Percentiles rank a stretch among this genome's conserved stretches.
Evolutionary conservation across 345 rosid genomes (phyloP).

Genomic region (Rhizophora apiculata): DNA sequence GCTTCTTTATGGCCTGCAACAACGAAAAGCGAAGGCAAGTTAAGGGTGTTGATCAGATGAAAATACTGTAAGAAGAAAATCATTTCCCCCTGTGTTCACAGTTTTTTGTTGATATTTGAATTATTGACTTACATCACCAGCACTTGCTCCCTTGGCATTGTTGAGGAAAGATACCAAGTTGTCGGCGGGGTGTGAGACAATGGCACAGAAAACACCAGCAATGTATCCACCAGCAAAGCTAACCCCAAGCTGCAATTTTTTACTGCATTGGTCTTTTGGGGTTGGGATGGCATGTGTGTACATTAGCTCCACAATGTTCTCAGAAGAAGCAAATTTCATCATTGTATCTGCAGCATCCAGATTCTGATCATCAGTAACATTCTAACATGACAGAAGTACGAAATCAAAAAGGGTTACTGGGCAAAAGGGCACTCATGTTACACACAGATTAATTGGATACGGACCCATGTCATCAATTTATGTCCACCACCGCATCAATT

Average conservation of each 20-base stretch:
- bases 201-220: slow-evolving; percentile 84
- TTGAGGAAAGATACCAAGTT: slow-evolving; percentile 96
- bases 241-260: slow-evolving; percentile 72
- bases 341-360: slow-evolving; percentile 64
- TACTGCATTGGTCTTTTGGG: slow-evolving; percentile 81
- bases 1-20: slow-evolving; percentile 70
- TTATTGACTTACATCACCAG: slow-evolving; percentile 61
- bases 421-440: too few species aligned
- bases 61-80: background rate
- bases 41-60: background rate
- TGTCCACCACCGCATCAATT: too few species aligned
- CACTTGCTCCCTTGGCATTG: slow-evolving; percentile 87
- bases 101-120: background rate
- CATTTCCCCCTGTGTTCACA: background rate
- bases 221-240: slow-evolving; percentile 92
- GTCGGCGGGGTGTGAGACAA: slow-evolving; percentile 95
- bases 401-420: background rate
- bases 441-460: too few species aligned
- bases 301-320: slow-evolving; percentile 72
- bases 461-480: too few species aligned
- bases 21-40: slow-evolving; percentile 2
- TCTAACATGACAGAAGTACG: background rate
- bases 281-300: slow-evolving; percentile 76
- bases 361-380: background rate
- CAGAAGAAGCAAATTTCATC: slow-evolving; percentile 96